phyloP scores from a whole-genome alignment of 176 grass and related monocot species.

The Carex cristatella region DNA sequence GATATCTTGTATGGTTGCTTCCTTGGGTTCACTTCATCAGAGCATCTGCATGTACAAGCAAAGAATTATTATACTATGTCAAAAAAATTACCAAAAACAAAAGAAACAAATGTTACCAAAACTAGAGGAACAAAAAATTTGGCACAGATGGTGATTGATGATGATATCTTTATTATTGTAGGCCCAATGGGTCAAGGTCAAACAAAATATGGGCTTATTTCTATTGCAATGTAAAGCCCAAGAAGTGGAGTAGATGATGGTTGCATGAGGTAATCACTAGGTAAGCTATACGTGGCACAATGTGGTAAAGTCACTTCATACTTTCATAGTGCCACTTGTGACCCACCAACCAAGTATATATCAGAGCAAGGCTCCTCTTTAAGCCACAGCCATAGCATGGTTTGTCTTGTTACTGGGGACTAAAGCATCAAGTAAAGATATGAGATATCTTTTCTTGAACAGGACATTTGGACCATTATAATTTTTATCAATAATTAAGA shows the following conservation, averaged over 20 bases:
- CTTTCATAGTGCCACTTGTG: neutral
- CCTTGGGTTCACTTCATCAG: constrained; percentile 66
- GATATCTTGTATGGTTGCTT: constrained; percentile 70
- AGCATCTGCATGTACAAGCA: constrained; percentile 41
- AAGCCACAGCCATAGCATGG: neutral
- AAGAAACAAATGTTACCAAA: neutral
- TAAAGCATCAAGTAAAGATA: neutral
- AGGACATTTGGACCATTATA: neutral
- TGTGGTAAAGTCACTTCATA: neutral
- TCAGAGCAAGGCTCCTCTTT: neutral
- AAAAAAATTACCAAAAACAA: neutral
- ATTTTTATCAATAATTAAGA: neutral
- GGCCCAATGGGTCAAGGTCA: neutral
- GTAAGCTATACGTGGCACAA: neutral
- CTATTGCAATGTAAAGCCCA: neutral
- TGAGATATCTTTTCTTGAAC: constrained; percentile 5
- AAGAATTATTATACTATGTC: neutral
- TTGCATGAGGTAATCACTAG: neutral
- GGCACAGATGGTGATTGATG: neutral
- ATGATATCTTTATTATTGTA: neutral
- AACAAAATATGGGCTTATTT: neutral
- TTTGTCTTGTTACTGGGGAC: neutral
- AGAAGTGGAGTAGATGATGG: neutral
- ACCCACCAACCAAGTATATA: constrained; percentile 1
- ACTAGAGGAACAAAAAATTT: neutral